Evolutionary conservation across 768 basidiomycete genomes (phyloP).

Genomic region (Coprinopsis marcescibilis): DNA sequence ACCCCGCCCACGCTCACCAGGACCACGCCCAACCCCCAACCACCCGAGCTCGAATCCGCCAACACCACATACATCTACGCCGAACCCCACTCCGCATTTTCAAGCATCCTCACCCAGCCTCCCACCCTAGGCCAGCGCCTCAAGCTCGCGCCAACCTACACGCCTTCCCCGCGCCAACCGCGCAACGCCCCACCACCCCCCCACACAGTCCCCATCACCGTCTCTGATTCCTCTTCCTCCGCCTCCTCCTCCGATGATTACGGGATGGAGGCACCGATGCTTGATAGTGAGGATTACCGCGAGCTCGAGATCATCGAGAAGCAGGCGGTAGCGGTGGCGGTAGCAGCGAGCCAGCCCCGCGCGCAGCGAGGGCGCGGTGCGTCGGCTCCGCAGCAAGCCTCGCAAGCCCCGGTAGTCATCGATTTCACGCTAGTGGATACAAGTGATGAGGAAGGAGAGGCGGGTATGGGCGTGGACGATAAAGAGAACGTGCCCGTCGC

Average conservation of each 20-base stretch:
- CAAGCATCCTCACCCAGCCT: background rate
- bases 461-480: conserved; percentile 39
- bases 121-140: conserved; percentile 1
- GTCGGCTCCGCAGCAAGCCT: too few species aligned
- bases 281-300: conserved; percentile 5
- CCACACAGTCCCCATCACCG: too few species aligned
- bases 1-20: too few species aligned
- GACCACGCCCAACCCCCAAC: too few species aligned
- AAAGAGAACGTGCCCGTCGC: conserved; percentile 58
- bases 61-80: background rate
- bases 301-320: conserved; percentile 1
- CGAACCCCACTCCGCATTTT: background rate
- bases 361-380: too few species aligned
- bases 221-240: background rate
- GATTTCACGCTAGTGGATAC: too few species aligned
- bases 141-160: conserved; percentile 5
- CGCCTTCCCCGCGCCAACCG: too few species aligned
- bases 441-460: background rate
- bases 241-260: too few species aligned
- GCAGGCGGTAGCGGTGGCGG: background rate
- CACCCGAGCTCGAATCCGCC: background rate
- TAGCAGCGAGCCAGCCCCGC: too few species aligned
- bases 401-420: too few species aligned
- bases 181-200: too few species aligned
- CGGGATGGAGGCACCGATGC: too few species aligned